Percentiles rank a stretch among this genome's conserved stretches.
These are phyloP conservation scores for Aspergillus eucalypticola DNA, from an alignment of 2,329 filamentous ascomycete species.

Conservation along the genomic window DNA sequence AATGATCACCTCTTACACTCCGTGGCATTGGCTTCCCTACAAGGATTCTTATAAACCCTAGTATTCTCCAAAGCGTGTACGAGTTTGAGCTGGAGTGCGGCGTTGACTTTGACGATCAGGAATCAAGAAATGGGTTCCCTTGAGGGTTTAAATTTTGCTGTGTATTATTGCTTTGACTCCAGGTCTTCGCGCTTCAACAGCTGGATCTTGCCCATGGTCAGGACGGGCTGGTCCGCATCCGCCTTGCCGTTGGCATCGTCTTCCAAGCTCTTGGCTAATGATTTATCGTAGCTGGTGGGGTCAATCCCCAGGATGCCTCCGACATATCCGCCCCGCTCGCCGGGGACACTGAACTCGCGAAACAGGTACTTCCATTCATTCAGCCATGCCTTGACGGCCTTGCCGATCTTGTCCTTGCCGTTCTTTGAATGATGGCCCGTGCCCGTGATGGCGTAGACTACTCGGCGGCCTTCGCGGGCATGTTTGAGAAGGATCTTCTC, in stretches of 20 bases:
- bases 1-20: not conserved
- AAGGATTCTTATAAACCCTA: too few relatives aligned
- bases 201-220: conserved; percentile 48
- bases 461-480: conserved; percentile 64
- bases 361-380: conserved; percentile 96
- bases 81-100: not conserved
- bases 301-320: conserved; percentile 67
- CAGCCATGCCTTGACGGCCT: conserved; percentile 84
- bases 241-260: conserved; percentile 25
- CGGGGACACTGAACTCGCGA: conserved; percentile 92
- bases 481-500: conserved; percentile 86
- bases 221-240: conserved; percentile 29
- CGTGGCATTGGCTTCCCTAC: not conserved
- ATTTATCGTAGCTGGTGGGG: conserved; percentile 58
- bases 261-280: conserved; percentile 30
- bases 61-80: too few relatives aligned
- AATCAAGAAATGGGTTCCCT: not conserved
- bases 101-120: not conserved
- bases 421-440: conserved; percentile 98
- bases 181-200: conserved; percentile 48
- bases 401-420: conserved; percentile 97
- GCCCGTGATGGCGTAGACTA: conserved; percentile 93
- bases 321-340: conserved; percentile 79
- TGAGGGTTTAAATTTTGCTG: conserved; percentile 1
- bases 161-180: conserved; percentile 28